Conservation (phyloP, 1,284 basidiomycete genomes). For the Hortiboletus rubellus region DNA sequence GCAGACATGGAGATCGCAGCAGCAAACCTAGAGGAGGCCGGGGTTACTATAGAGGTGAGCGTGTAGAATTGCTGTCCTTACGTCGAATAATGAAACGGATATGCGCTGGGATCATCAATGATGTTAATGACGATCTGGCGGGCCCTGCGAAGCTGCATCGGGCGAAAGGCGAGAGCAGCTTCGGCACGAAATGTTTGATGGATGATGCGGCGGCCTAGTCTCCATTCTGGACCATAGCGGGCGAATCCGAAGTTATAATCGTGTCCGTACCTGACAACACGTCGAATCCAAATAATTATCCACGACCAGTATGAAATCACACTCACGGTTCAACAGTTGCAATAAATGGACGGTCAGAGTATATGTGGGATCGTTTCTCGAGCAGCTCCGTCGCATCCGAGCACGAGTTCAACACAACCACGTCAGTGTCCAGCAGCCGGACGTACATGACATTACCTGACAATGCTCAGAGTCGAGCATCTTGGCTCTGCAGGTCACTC, state of each 20-base stretch:
- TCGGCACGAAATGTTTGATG: conserved; percentile 8
- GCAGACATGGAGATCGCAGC: conserved; percentile 11
- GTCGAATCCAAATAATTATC: too few relatives aligned
- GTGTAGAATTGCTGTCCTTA: not conserved
- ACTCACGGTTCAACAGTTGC: conserved; percentile 9
- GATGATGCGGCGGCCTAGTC: conserved; percentile 4
- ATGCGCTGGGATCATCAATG: not conserved
- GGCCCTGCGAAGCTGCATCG: conserved; percentile 13
- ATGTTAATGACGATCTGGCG: conserved; percentile 8
- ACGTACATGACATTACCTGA: conserved; percentile 16
- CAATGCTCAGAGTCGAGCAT: not conserved
- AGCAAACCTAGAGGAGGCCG: not conserved
- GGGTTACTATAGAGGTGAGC: too few relatives aligned
- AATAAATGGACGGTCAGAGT: conserved; percentile 17
- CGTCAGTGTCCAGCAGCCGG: conserved; percentile 10
- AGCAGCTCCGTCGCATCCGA: conserved; percentile 6
- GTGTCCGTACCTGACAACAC: conserved; percentile 1
- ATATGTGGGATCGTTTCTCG: conserved; percentile 19
- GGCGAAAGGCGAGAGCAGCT: not conserved
- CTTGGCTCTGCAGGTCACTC: not conserved
- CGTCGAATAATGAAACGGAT: conserved; percentile 6
- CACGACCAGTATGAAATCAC: too few relatives aligned
- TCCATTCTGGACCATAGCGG: conserved; percentile 7
- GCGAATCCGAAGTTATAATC: not conserved
- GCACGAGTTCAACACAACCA: conserved; percentile 11